phyloP scores from a whole-genome alignment of 371 early-diverging fungal genomes.

The Batrachochytrium dendrobatidis region DNA sequence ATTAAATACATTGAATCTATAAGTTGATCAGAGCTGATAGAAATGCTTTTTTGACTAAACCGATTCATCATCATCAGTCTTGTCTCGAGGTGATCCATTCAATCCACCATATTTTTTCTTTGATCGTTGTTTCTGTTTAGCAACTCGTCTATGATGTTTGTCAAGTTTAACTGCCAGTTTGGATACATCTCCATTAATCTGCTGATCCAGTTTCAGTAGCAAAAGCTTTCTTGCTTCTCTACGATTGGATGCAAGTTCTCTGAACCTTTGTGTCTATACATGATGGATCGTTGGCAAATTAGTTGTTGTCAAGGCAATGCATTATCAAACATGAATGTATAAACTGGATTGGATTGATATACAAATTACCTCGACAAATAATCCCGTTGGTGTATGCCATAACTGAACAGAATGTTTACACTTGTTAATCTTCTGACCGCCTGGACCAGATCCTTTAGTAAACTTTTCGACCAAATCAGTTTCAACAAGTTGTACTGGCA shows the following conservation, averaged over 20 bases:
- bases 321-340: background rate
- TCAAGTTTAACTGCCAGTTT: slow-evolving; percentile 8
- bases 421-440: slow-evolving; percentile 93
- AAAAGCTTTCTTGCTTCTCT: slow-evolving; percentile 39
- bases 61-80: background rate
- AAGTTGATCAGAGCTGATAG: too few species aligned
- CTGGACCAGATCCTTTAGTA: slow-evolving; percentile 83
- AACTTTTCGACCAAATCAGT: slow-evolving; percentile 78
- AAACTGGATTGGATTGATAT: background rate
- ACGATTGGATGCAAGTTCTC: slow-evolving; percentile 28
- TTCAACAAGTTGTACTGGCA: slow-evolving; percentile 55
- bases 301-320: background rate
- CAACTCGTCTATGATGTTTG: slow-evolving; percentile 13
- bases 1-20: background rate
- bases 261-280: slow-evolving; percentile 28
- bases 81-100: background rate
- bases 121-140: slow-evolving; percentile 9
- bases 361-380: slow-evolving; percentile 53
- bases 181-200: slow-evolving; percentile 21
- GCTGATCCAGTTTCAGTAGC: slow-evolving; percentile 23
- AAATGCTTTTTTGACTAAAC: too few species aligned
- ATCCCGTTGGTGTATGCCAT: slow-evolving; percentile 75
- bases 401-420: slow-evolving; percentile 76
- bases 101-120: slow-evolving; percentile 13
- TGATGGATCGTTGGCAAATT: background rate